A percentile compares a stretch with the other conserved stretches of the same genome.
These are phyloP conservation scores for Botryotinia calthae DNA, from an alignment of 2,329 filamentous ascomycete species.

Conservation along the genomic window DNA sequence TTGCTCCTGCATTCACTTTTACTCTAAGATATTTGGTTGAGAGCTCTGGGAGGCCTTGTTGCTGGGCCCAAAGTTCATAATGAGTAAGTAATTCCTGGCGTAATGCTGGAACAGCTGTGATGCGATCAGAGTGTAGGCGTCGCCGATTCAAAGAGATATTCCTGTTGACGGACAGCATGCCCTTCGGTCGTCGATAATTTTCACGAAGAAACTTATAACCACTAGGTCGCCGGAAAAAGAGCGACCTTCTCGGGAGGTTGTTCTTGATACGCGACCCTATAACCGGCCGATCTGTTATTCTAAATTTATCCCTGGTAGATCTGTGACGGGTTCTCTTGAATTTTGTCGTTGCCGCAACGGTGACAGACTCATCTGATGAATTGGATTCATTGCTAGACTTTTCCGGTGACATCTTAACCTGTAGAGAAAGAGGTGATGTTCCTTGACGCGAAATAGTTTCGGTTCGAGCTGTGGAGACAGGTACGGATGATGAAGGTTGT, in stretches of 20 bases:
- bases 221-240: neutral
- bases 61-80: slow-evolving; percentile 8
- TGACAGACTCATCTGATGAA: neutral
- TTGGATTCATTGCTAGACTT: neutral
- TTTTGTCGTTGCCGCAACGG: neutral
- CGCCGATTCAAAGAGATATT: neutral
- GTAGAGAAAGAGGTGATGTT: neutral
- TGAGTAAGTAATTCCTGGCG: slow-evolving; percentile 1
- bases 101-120: neutral
- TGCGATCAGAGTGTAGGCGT: neutral
- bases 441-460: neutral
- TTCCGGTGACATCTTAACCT: neutral
- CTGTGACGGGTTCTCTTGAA: neutral
- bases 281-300: neutral
- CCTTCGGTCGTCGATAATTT: neutral
- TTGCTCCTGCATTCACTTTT: neutral
- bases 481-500: neutral
- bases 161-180: neutral
- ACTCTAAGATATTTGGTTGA: slow-evolving; percentile 11
- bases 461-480: neutral
- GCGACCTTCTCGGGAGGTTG: no score
- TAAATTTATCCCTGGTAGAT: no score
- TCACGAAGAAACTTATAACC: neutral
- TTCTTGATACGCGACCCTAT: neutral
- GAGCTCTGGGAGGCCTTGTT: slow-evolving; percentile 4